These are phyloP conservation scores for Vicia faba DNA, from an alignment of 306 rosid genomes.

Conservation along the genomic window DNA sequence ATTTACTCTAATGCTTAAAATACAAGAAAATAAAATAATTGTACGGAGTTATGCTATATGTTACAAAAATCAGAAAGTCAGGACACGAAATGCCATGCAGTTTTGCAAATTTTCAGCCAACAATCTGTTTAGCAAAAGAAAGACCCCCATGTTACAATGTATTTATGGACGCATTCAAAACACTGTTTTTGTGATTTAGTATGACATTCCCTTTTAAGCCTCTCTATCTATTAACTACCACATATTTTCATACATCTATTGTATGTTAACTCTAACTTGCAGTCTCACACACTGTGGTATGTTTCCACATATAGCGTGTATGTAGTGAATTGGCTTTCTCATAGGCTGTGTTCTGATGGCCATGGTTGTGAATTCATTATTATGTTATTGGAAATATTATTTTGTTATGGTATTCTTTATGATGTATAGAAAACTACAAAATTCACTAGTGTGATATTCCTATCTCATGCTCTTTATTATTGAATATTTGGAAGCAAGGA, in stretches of 20 bases:
- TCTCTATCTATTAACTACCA: background rate
- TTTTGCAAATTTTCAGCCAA: background rate
- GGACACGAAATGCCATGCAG: background rate
- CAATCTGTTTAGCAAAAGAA: background rate
- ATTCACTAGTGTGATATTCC: background rate
- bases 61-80: background rate
- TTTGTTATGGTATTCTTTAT: background rate
- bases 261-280: slow-evolving; percentile 3
- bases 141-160: background rate
- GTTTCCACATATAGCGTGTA: background rate
- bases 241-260: background rate
- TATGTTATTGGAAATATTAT: background rate
- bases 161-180: background rate
- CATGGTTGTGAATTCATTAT: background rate
- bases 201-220: background rate
- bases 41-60: background rate
- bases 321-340: slow-evolving; percentile 8
- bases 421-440: background rate
- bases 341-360: slow-evolving; percentile 3
- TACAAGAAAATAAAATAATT: slow-evolving; percentile 14
- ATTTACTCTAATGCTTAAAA: slow-evolving; percentile 17
- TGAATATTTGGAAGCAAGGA: background rate
- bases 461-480: background rate
- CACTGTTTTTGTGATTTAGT: background rate
- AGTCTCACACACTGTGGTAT: background rate